Evolutionary conservation across 1,139 yeast species (phyloP), one percentile per base, ranked within the genome.

Genomic region (Saccharomyces hybrid): DNA sequence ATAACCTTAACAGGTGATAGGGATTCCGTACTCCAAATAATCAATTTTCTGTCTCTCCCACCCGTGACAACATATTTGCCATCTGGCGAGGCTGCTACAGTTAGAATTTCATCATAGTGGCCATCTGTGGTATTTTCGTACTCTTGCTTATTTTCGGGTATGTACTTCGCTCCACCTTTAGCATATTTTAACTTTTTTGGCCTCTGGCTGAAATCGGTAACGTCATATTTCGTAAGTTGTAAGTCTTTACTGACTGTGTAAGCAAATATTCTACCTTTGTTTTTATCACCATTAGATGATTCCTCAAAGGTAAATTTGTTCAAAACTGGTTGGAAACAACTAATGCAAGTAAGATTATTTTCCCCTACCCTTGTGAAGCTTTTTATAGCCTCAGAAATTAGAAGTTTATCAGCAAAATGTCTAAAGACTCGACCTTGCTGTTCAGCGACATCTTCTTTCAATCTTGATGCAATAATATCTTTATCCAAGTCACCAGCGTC

Each of bases 401-500:
- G 78, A 5, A 83, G 57, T 53, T 74, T 74, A 52, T 77, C 81
- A 2, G 82, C 88, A 58, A 83, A 71, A 62, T 80, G 82, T 66
- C 88, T 82, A 70, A 86, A 91, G 23, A 90, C 80, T 61, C 82
- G 81, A 41, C 98, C 98, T 66, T 86, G 86, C 55, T 82, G 83
- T 69, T 89, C 97, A 1, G 96, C 96, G 49, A 88, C 96, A 67
- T 93, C 99, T 58, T 82, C 82, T 66, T 84, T 88, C 62, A 93
- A 78, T 65, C 99, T 79, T 49, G 87, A 78, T 3, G 91, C 80
- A 54, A 93, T 78, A 60, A 87, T 86, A 63, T 93, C 98, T 56
- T 86, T 80, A 70, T 93, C 99, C 63, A 93, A 74, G 63, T 91
- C 97, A 62, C 84, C 82, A n/a, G 98, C 97, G 74, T 89, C 95